phyloP scores from a whole-genome alignment of 75 land plant species.

The Cunninghamia lanceolata region DNA sequence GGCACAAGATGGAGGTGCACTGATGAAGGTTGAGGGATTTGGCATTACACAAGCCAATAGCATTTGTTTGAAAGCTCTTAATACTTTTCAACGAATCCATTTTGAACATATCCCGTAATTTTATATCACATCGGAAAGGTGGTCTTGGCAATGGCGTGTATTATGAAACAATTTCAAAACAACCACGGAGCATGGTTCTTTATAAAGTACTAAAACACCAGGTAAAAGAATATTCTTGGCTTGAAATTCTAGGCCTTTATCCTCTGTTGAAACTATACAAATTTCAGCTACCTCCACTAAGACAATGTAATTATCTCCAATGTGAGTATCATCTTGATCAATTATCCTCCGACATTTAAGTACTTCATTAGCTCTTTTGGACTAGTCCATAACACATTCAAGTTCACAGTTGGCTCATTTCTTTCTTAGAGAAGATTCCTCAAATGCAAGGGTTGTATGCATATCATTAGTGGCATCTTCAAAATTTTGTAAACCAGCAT shows the following conservation, averaged over 20 bases:
- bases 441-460: conserved; percentile 36
- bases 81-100: too few relatives aligned
- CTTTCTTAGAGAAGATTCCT: conserved; percentile 42
- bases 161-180: too few relatives aligned
- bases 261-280: neutral
- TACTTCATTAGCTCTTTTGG: neutral
- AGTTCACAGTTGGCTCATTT: conserved; percentile 50
- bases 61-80: too few relatives aligned
- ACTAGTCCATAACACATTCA: neutral
- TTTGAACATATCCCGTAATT: too few relatives aligned
- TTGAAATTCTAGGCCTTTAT: conserved; percentile 1
- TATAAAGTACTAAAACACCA: conserved; percentile 1
- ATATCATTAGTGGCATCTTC: conserved; percentile 52
- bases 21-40: too few relatives aligned
- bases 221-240: neutral
- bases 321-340: neutral
- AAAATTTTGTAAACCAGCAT: conserved; percentile 42
- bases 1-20: too few relatives aligned
- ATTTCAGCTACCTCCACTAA: neutral
- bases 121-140: too few relatives aligned
- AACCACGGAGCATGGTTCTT: conserved; percentile 8
- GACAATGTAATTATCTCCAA: conserved; percentile 2
- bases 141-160: too few relatives aligned
- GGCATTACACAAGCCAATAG: too few relatives aligned
- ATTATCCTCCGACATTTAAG: neutral